These are phyloP conservation scores for Pythium insidiosum DNA, from an alignment of 352 stramenopile species.

Conservation along the genomic window DNA sequence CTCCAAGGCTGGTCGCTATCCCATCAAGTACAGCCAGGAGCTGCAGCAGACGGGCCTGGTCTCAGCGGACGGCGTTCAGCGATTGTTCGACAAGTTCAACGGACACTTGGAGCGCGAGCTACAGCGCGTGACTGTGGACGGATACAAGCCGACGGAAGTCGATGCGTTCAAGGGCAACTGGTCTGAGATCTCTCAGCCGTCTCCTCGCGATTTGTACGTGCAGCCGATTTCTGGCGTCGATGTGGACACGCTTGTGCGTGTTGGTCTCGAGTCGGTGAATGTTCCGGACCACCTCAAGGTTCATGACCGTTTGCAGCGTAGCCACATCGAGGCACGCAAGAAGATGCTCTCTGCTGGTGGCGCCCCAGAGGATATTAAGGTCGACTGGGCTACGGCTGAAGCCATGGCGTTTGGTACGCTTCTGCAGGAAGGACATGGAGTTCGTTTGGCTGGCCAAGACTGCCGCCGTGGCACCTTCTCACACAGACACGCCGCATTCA, in stretches of 20 bases:
- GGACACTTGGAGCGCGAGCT: slow-evolving; percentile 63
- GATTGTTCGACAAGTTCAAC: slow-evolving; percentile 47
- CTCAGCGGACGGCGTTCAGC: slow-evolving; percentile 40
- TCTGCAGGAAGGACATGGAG: slow-evolving; percentile 72
- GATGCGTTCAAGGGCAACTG: slow-evolving; percentile 78
- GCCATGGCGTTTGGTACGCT: slow-evolving; percentile 84
- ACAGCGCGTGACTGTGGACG: slow-evolving; percentile 32
- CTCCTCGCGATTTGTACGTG: slow-evolving; percentile 37
- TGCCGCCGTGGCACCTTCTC: slow-evolving; percentile 86
- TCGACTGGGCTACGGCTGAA: slow-evolving; percentile 87
- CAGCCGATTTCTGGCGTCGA: slow-evolving; percentile 45
- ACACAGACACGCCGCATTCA: slow-evolving; percentile 83
- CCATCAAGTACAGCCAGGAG: slow-evolving; percentile 61
- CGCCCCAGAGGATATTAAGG: slow-evolving; percentile 26
- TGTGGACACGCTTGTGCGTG: slow-evolving; percentile 40
- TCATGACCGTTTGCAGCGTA: slow-evolving; percentile 74
- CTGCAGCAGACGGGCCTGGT: slow-evolving; percentile 49
- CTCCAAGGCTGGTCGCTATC: slow-evolving; percentile 51
- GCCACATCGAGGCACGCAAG: slow-evolving; percentile 59
- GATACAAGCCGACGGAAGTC: slow-evolving; percentile 55
- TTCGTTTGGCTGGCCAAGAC: slow-evolving; percentile 84
- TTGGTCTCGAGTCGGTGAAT: slow-evolving; percentile 58
- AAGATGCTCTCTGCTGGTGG: slow-evolving; percentile 52
- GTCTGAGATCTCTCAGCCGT: slow-evolving; percentile 40
- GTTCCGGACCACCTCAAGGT: slow-evolving; percentile 42